Base-by-base conservation (phyloP, 2,329 filamentous ascomycete genomes). In the Neophaeococcomyces mojaviensis region DNA sequence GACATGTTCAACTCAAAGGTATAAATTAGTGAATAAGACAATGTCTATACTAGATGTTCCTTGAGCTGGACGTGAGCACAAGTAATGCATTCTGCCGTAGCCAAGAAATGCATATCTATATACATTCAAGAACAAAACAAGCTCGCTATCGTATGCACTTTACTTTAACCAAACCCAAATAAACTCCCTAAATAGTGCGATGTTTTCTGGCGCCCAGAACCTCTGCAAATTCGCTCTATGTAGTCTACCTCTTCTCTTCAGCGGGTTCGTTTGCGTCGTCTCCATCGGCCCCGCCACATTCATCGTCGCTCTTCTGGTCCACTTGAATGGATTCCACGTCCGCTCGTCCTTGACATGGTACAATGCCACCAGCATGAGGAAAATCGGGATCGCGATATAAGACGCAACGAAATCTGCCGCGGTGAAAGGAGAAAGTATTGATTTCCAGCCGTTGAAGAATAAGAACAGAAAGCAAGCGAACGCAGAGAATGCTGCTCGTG, bases 371-470 rank as follows among this genome's bases (percentile, higher is more conserved):
- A 43, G 67, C n/a, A 68, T 42, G 18, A 66, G 59, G 47, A 66
- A 67, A 32, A 67, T 64, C 1, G 66, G 66, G 34, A 69, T 69
- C 3, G 66, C 67, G 7, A 69, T 58, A 31, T 69, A 69, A 8
- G 61, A 61, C 0, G 66, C 65, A 3, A 69, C 49, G 52, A 69
- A 69, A 44, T 59, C 44, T 0, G 64, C 61, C 0, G 62, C 54
- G 37, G 34, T 54, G 15, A 43, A 43, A 4, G 39, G 39, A 5
- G 24, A 32, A 10, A 43, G 39, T 9, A 43, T 4, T 3, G 39
- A 32, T 18, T 28, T 24, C 39, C 39, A 43, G 4, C 39, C 39
- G 28, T 43, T 43, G 39, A 44, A 44, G 16, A 37, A 26, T 10
- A 44, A 24, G 31, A 44, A 36, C 5, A 44, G 24, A 24, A 38